phyloP scores from a whole-genome alignment of 2,329 filamentous ascomycete genomes.

The Scedosporium apiospermum region DNA sequence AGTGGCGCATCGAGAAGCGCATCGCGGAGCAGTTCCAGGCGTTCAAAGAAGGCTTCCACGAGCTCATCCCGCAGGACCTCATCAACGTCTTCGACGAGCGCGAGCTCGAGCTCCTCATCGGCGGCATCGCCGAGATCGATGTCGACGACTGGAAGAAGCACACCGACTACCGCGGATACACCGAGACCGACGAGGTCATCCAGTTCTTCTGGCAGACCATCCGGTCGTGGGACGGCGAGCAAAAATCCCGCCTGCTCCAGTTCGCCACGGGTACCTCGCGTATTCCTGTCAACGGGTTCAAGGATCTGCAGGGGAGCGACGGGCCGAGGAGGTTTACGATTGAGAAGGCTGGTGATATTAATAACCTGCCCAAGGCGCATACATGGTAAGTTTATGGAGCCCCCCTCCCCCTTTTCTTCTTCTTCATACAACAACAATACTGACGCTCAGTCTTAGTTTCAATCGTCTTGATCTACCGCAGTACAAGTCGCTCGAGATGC shows the following conservation, averaged over 20 bases:
- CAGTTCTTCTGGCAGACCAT: slow-evolving; percentile 99
- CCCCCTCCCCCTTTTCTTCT: not conserved
- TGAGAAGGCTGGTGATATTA: slow-evolving; percentile 88
- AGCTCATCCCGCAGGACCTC: slow-evolving; percentile 90
- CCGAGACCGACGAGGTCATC: slow-evolving; percentile 93
- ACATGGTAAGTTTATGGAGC: slow-evolving; percentile 63
- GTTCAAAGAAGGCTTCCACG: slow-evolving; percentile 95
- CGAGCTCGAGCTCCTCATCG: slow-evolving; percentile 90
- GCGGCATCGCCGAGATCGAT: slow-evolving; percentile 98
- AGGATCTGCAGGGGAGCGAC: slow-evolving; percentile 95
- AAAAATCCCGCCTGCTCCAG: slow-evolving; percentile 91
- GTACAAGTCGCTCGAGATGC: slow-evolving; percentile 78
- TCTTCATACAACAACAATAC: slow-evolving; percentile 12
- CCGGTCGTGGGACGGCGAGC: slow-evolving; percentile 92
- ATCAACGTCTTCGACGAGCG: slow-evolving; percentile 99
- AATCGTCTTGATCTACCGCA: slow-evolving; percentile 92
- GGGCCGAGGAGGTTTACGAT: slow-evolving; percentile 94
- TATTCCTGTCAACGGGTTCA: slow-evolving; percentile 98
- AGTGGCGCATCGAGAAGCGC: slow-evolving; percentile 98
- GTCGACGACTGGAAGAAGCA: slow-evolving; percentile 99
- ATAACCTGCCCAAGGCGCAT: slow-evolving; percentile 89
- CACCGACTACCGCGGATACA: slow-evolving; percentile 97
- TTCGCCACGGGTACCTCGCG: slow-evolving; percentile 96
- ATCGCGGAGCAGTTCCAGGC: slow-evolving; percentile 98
- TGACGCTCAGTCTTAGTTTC: slow-evolving; percentile 53